Conservation (phyloP, 345 rosid species). For the Hibiscus syriacus region DNA sequence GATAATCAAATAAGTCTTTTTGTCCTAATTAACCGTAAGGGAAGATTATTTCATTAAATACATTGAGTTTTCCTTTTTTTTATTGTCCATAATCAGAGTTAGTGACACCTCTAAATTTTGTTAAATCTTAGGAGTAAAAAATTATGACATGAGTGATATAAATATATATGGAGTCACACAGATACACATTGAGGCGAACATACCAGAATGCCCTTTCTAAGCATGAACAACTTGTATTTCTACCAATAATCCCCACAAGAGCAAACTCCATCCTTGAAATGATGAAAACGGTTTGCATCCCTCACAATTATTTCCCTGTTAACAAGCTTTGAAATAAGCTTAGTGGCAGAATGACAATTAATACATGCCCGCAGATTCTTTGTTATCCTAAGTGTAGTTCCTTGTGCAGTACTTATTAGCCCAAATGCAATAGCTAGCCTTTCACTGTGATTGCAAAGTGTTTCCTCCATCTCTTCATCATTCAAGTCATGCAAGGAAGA, state of each 20-base stretch:
- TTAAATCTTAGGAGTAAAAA: too few relatives aligned
- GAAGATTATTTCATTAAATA: too few relatives aligned
- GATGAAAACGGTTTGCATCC: constrained; percentile 62
- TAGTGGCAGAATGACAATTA: constrained; percentile 60
- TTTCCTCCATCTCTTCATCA: constrained; percentile 53
- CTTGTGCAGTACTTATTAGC: constrained; percentile 46
- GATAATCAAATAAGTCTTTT: too few relatives aligned
- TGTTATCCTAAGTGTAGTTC: constrained; percentile 45
- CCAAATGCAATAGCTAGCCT: constrained; percentile 65
- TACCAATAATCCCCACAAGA: constrained; percentile 51
- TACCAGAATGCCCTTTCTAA: not conserved
- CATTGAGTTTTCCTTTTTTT: too few relatives aligned
- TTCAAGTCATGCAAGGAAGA: constrained; percentile 53
- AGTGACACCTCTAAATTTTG: too few relatives aligned
- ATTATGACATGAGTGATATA: too few relatives aligned
- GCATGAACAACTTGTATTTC: not conserved
- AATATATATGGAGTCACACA: not conserved
- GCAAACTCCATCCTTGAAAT: constrained; percentile 50
- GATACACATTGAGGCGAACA: not conserved
- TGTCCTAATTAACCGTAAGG: too few relatives aligned
- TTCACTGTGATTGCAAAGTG: constrained; percentile 63
- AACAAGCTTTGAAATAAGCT: constrained; percentile 48
- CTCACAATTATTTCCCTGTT: constrained; percentile 54
- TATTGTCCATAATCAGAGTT: too few relatives aligned
- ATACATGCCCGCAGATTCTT: constrained; percentile 63